Conservation (phyloP, 176 grass and related monocot genomes). For the Chloris gayana region DNA sequence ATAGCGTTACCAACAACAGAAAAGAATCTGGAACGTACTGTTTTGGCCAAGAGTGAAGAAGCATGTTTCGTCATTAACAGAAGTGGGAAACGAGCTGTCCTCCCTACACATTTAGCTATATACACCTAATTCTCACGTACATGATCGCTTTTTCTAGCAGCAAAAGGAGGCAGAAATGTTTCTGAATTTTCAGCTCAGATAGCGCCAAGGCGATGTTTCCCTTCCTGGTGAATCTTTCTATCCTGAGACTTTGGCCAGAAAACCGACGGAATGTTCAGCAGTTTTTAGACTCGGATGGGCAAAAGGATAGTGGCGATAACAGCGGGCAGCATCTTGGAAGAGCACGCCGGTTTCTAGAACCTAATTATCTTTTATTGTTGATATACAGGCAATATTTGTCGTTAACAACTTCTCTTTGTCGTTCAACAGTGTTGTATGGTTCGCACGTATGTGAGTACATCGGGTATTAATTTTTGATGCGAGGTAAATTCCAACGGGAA, state of each 20-base stretch:
- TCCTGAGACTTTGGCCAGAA: background rate
- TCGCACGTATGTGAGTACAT: background rate
- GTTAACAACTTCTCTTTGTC: background rate
- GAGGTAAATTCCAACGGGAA: constrained; percentile 34
- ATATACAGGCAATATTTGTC: background rate
- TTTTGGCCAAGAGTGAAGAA: background rate
- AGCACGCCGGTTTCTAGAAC: constrained; percentile 24
- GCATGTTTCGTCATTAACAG: background rate
- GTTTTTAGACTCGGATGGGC: constrained; percentile 9
- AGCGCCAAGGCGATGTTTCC: background rate
- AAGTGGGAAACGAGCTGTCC: background rate
- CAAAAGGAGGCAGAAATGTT: background rate
- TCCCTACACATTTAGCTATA: background rate
- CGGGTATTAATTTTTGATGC: background rate
- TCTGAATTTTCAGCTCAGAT: background rate
- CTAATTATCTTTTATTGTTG: no score
- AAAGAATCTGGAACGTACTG: constrained; percentile 20
- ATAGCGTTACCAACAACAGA: constrained; percentile 29
- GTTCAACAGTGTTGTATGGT: background rate
- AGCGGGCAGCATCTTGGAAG: background rate
- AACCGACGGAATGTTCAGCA: constrained; percentile 25
- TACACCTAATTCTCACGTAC: background rate
- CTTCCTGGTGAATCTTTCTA: constrained; percentile 26
- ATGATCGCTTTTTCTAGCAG: no score
- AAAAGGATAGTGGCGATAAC: background rate